A percentile compares a stretch with the other conserved stretches of the same genome.
phyloP scores from a whole-genome alignment of 176 grass and related monocot genomes.

The Tillandsia fasciculata region DNA sequence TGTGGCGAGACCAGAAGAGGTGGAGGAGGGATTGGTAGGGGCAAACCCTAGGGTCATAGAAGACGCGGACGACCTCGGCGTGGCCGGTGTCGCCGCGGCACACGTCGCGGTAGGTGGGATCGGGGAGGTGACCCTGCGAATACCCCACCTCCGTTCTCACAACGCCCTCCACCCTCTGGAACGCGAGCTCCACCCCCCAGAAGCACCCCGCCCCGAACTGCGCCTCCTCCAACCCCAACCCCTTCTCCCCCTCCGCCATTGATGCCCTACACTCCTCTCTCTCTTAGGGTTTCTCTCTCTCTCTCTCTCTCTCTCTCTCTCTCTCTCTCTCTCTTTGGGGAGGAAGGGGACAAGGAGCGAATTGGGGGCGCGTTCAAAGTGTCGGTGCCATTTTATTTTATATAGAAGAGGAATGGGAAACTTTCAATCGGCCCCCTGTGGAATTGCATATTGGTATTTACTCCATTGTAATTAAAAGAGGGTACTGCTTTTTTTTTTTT shows the following conservation, averaged over 20 bases:
- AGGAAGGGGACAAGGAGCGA: too few relatives aligned
- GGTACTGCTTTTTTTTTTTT: too few relatives aligned
- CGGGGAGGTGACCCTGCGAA: constrained; percentile 55
- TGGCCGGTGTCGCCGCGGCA: constrained; percentile 58
- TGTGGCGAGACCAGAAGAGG: constrained; percentile 83
- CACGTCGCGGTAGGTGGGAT: constrained; percentile 53
- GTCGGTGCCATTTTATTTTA: too few relatives aligned
- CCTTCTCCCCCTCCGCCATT: neutral
- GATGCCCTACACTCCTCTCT: too few relatives aligned
- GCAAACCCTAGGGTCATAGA: constrained; percentile 60
- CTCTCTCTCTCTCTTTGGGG: too few relatives aligned
- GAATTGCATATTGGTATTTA: too few relatives aligned
- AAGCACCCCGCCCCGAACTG: constrained; percentile 95
- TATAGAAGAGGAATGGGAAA: too few relatives aligned
- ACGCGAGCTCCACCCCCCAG: constrained; percentile 88
- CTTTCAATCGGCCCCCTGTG: too few relatives aligned
- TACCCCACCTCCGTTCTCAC: constrained; percentile 83
- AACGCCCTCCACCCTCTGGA: constrained; percentile 72
- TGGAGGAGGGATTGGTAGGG: constrained; percentile 53
- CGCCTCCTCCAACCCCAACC: constrained; percentile 36
- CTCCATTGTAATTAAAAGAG: too few relatives aligned
- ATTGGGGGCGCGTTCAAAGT: too few relatives aligned
- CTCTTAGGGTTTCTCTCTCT: too few relatives aligned
- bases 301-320: too few relatives aligned
- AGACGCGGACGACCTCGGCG: constrained; percentile 69